These are phyloP conservation scores for Dryas drummondii DNA, from an alignment of 306 rosid species.

Conservation along the genomic window DNA sequence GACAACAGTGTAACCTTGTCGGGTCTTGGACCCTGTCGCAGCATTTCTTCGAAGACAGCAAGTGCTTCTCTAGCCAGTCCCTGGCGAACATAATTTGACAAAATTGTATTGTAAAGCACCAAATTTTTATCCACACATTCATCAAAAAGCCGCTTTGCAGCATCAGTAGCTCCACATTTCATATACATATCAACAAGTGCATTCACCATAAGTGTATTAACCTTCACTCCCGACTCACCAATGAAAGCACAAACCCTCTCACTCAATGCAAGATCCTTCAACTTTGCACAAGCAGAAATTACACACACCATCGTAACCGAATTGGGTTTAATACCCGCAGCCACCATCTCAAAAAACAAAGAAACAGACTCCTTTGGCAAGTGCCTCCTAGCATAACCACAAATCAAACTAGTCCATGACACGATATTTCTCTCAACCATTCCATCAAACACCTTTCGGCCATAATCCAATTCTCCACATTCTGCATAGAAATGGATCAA, in stretches of 20 bases:
- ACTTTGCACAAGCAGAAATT: conserved; percentile 77
- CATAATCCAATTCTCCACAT: conserved; percentile 46
- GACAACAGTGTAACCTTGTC: conserved; percentile 70
- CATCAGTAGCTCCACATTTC: conserved; percentile 63
- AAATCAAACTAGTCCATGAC: conserved; percentile 87
- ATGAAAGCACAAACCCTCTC: conserved; percentile 43
- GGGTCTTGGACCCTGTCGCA: conserved; percentile 45
- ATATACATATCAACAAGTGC: conserved; percentile 75
- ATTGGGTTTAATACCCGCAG: conserved; percentile 50
- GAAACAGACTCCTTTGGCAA: conserved; percentile 54
- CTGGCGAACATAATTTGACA: conserved; percentile 64
- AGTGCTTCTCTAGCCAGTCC: conserved; percentile 54
- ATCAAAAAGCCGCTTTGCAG: conserved; percentile 49
- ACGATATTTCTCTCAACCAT: conserved; percentile 37
- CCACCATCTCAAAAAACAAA: conserved; percentile 72
- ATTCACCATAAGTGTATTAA: conserved; percentile 55
- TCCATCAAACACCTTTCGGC: conserved; percentile 11
- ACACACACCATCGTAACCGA: conserved; percentile 65
- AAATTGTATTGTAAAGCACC: conserved; percentile 73
- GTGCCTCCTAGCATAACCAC: conserved; percentile 59
- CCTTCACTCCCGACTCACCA: conserved; percentile 45
- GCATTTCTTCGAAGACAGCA: conserved; percentile 45
- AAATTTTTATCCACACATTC: conserved; percentile 51
- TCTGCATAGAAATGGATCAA: conserved; percentile 64
- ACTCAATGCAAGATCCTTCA: conserved; percentile 65